Percentiles rank a stretch among this genome's conserved stretches.
phyloP scores from a whole-genome alignment of 2,329 filamentous ascomycete species.

The Aspergillus arachidicola region DNA sequence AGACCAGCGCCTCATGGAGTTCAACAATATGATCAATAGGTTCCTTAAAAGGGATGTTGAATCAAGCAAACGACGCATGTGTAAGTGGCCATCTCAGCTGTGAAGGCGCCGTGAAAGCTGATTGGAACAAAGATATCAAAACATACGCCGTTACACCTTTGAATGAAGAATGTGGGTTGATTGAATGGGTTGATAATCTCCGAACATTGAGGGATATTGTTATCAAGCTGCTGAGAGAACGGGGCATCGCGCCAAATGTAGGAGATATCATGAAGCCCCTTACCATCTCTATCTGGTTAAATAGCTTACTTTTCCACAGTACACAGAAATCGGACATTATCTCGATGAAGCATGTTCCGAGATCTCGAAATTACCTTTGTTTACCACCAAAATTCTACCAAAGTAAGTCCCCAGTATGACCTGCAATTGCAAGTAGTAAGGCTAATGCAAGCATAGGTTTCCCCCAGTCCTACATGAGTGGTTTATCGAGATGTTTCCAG shows the following conservation, averaged over 20 bases:
- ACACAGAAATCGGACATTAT: slow-evolving; percentile 62
- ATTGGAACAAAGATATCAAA: slow-evolving; percentile 66
- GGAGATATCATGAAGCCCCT: slow-evolving; percentile 14
- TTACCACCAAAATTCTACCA: slow-evolving; percentile 64
- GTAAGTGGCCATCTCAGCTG: slow-evolving; percentile 31
- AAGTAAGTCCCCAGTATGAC: slow-evolving; percentile 33
- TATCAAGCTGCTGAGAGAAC: slow-evolving; percentile 73
- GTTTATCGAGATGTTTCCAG: slow-evolving; percentile 94
- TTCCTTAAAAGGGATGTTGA: slow-evolving; percentile 90
- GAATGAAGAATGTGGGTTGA: slow-evolving; percentile 95
- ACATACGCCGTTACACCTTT: slow-evolving; percentile 96
- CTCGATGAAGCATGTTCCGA: slow-evolving; percentile 67
- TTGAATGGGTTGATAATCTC: slow-evolving; percentile 97
- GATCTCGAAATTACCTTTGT: slow-evolving; percentile 67
- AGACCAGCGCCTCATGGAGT: slow-evolving; percentile 98
- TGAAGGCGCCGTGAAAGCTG: slow-evolving; percentile 7
- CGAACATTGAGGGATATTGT: slow-evolving; percentile 93
- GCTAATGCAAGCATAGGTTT: slow-evolving; percentile 57
- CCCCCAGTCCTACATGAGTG: slow-evolving; percentile 85
- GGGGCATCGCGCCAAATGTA: slow-evolving; percentile 62
- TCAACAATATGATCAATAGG: slow-evolving; percentile 97
- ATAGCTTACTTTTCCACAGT: slow-evolving; percentile 54
- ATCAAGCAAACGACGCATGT: slow-evolving; percentile 83
- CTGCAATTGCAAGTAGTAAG: neutral
- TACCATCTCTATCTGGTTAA: neutral